Evolutionary conservation across 306 rosid genomes (phyloP), one percentile per base, ranked within the genome.

Genomic region (Prunus campanulata): DNA sequence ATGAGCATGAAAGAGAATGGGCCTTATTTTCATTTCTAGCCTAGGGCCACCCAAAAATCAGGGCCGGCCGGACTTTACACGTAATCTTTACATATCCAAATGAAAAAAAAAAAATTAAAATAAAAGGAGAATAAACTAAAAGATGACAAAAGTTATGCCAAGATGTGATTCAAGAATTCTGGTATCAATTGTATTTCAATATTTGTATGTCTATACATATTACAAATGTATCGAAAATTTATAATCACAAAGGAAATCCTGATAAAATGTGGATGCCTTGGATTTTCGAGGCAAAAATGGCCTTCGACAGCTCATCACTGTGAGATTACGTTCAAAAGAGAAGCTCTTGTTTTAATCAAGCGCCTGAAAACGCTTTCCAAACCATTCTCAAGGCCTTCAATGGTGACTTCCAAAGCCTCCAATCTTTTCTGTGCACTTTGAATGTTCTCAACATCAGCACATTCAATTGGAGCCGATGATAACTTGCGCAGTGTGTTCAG

Each of bases 321-420:
- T 61, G 91, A 84, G 67, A 85, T 66, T 72, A 83, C 82, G 84
- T 91, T 93, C 79, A 89, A 78, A 68, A 93, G 88, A 7, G 71
- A 77, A 63, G 87, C 77, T 83, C 98, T 93, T 1, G 85, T 77
- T 68, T 82, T 93, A 5, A 91, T 83, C 86, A 93, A 75, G 35
- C 74, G 64, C 86, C 90, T 88, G 71, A 86, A 91, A 50, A 91
- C 27, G 10, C 39, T 78, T 65, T 85, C 91, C 81, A 93, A 61
- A 8, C 85, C 84, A 73, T 70, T 88, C 77, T 89, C 97, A 39
- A 91, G 29, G 54, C 71, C 79, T 80, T 88, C 89, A 74, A 85
- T 80, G 47, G 82, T 76, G 35, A 68, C 79, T 66, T 88, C 93
- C 84, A 86, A 88, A 76, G 71, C 85, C 81, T 86, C 79, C 79